Percentiles rank a stretch among this genome's conserved stretches.
Conservation (phyloP, 805 yeast genomes). For the Metschnikowia noctiluminum region DNA sequence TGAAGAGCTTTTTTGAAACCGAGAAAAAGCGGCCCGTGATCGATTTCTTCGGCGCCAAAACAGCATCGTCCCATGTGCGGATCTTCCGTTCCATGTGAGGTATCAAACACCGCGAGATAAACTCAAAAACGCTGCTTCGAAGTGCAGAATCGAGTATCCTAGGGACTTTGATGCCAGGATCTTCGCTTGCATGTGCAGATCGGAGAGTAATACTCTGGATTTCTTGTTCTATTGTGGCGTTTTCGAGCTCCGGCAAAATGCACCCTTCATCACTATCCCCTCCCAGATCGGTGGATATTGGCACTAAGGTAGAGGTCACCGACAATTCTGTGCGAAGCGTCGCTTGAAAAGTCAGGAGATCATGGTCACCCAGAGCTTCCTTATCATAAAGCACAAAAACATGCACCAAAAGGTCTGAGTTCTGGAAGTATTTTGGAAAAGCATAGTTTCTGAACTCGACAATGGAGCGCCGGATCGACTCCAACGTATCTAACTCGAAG, state of each 20-base stretch:
- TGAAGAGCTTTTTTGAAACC: slow-evolving; percentile 58
- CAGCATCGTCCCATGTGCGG: slow-evolving; percentile 81
- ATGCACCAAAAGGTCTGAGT: slow-evolving; percentile 54
- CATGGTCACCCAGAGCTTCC: slow-evolving; percentile 23
- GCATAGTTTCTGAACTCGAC: slow-evolving; percentile 47
- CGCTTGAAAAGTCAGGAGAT: slow-evolving; percentile 32
- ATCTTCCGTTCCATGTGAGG: slow-evolving; percentile 87
- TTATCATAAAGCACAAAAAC: slow-evolving; percentile 30
- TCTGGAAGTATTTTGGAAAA: slow-evolving; percentile 63
- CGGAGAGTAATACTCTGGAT: slow-evolving; percentile 36
- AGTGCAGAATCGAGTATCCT: slow-evolving; percentile 40
- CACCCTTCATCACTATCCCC: slow-evolving; percentile 4
- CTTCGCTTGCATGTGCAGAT: slow-evolving; percentile 1
- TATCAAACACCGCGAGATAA: slow-evolving; percentile 49
- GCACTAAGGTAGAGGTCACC: slow-evolving; percentile 24
- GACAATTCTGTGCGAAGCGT: slow-evolving; percentile 25
- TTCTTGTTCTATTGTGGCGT: slow-evolving; percentile 50
- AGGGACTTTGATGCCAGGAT: slow-evolving; percentile 24
- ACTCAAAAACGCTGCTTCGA: slow-evolving; percentile 41
- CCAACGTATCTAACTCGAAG: slow-evolving; percentile 46
- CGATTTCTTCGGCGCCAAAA: slow-evolving; percentile 72
- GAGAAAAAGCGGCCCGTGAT: slow-evolving; percentile 69
- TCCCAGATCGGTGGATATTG: slow-evolving; percentile 21
- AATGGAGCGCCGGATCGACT: slow-evolving; percentile 55
- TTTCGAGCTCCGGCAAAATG: slow-evolving; percentile 23